Conservation (phyloP, 2,329 filamentous ascomycete genomes). For the Fusarium robinianum region DNA sequence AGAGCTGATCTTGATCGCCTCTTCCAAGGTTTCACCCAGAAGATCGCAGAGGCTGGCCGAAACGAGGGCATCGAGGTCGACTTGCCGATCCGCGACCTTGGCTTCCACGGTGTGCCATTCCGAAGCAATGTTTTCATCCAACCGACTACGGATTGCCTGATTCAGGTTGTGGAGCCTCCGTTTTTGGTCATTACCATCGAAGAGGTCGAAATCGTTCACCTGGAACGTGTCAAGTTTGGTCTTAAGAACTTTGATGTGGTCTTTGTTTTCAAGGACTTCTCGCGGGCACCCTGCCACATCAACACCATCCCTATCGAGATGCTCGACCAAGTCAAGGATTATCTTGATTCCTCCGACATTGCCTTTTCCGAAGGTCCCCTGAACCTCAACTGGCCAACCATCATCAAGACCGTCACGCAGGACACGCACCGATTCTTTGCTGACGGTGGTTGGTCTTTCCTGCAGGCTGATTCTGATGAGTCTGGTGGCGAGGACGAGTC, state of each 20-base stretch:
- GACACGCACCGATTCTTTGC: constrained; percentile 95
- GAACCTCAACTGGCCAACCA: constrained; percentile 98
- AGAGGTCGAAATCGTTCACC: constrained; percentile 93
- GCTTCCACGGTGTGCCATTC: constrained; percentile 95
- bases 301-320: constrained; percentile 98
- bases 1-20: constrained; percentile 91
- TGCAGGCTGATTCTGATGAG: constrained; percentile 84
- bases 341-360: constrained; percentile 94
- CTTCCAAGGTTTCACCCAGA: constrained; percentile 95
- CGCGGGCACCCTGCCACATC: constrained; percentile 86
- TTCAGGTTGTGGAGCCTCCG: constrained; percentile 94
- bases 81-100: constrained; percentile 94
- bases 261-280: constrained; percentile 97
- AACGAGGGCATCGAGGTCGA: constrained; percentile 91
- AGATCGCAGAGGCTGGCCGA: constrained; percentile 93
- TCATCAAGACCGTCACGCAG: constrained; percentile 97
- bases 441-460: constrained; percentile 94
- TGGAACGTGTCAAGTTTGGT: constrained; percentile 95
- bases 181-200: constrained; percentile 95
- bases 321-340: constrained; percentile 94
- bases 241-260: constrained; percentile 99
- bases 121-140: constrained; percentile 95
- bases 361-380: constrained; percentile 92
- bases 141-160: constrained; percentile 93
- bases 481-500: constrained; percentile 78